Base-by-base conservation (phyloP, 768 basidiomycete genomes). In the Boletus vinaceobasis region DNA sequence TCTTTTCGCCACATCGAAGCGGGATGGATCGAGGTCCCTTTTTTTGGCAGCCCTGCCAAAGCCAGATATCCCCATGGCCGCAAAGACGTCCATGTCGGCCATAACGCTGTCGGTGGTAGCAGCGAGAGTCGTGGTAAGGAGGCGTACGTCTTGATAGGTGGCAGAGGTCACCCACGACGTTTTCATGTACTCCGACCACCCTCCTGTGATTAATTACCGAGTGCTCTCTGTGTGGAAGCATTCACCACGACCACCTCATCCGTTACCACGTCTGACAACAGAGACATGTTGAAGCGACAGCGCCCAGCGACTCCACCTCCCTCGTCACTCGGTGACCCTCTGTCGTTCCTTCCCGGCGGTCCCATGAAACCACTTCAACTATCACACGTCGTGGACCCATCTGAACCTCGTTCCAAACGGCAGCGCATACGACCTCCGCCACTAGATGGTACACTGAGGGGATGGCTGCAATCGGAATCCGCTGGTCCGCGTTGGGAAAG, bases 51-150 rank as follows among this genome's bases (percentile, higher is more conserved):
- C 71, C 73, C 92, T 93, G 26, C 92, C 92, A 66, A 94, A 94
- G 23, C 88, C 88, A 63, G 83, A 63, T 53, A 93, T 88, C 7
- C 91, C 91, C 87, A 94, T 92, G 11, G 86, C 82, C 2, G 87
- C 84, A 63, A 92, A 79, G 19, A 92, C 72, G 57, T 91, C 89
- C 73, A 79, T 77, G 70, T 85, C 82, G 26, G 70, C 70, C 81
- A 82, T 82, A n/a, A 42, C 52, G 61, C 42, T 35, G 55, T 46
- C 23, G 43, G 46, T 59, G 45, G 56, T 44, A 7, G 55, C 42
- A 14, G 4, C 15, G 47, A 46, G 19, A 23, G 48, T 31, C 23
- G 27, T 37, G 19, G 36, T 43, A 32, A 21, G 29, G 23, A n/a
- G 33, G 52, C 14, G 32, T 14, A 9, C n/a, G 37, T 39, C 15